Evolutionary conservation across 495 filamentous ascomycete genomes (phyloP).

Genomic region (Aspergillus olivimuriae): DNA sequence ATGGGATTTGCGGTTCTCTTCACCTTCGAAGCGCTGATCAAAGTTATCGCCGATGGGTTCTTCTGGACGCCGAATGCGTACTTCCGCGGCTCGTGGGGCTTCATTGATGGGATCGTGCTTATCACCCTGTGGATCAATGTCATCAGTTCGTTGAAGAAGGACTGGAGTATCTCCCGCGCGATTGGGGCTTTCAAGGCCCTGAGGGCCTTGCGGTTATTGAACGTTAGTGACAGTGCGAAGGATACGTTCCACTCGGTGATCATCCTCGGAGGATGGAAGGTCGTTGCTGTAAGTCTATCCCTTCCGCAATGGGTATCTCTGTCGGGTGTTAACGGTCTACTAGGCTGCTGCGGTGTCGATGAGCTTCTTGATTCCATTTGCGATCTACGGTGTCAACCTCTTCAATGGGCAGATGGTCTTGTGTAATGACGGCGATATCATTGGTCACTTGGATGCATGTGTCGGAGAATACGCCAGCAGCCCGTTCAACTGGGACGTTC

Average conservation of each 20-base stretch:
- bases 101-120: conserved; percentile 90
- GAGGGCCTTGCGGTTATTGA: conserved; percentile 85
- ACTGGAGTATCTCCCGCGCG: conserved; percentile 76
- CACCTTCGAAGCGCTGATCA: conserved; percentile 81
- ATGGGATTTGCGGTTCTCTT: conserved; percentile 85
- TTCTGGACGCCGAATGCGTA: conserved; percentile 98
- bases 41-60: conserved; percentile 92
- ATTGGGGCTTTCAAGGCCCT: conserved; percentile 98
- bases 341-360: conserved; percentile 87
- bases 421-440: conserved; percentile 68
- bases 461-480: conserved; percentile 71
- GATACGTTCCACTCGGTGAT: conserved; percentile 97
- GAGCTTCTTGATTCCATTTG: conserved; percentile 91
- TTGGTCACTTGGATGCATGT: conserved; percentile 57
- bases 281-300: conserved; percentile 51
- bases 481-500: conserved; percentile 75
- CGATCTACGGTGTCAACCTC: conserved; percentile 88
- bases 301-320: not conserved
- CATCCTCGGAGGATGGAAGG: conserved; percentile 86
- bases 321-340: conserved; percentile 4
- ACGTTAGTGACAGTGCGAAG: conserved; percentile 91
- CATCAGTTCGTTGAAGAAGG: conserved; percentile 65
- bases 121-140: conserved; percentile 97
- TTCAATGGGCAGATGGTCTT: conserved; percentile 74
- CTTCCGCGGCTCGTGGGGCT: conserved; percentile 92